Base-by-base conservation (phyloP, 306 rosid genomes). In the Casuarina equisetifolia region DNA sequence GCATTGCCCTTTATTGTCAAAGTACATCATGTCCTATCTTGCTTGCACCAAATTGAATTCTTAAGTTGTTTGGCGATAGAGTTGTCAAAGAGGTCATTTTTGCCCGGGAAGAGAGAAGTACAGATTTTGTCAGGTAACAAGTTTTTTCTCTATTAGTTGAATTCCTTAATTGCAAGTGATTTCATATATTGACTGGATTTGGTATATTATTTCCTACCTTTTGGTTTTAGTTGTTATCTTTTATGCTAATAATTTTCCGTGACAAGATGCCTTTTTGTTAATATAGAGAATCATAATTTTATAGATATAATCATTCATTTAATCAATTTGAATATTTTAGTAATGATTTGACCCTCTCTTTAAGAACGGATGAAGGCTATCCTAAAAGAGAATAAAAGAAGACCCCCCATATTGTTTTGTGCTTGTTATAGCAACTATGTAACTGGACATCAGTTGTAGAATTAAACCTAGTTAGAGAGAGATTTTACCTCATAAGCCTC, bases 81-180 rank as follows among this genome's bases (percentile, higher is more conserved):
- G 93, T 89, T 32, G 79, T 88, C 48, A 86, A 79, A n/a, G 88
- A 89, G 74, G 69, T 86, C 79, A 87, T 92, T 80, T 85, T 59
- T 79, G 87, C 74, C 94, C 90, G 5, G 94, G 96, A 83, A 76
- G 71, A 59, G 89, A 85, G 85, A 87, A 89, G 85, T 87, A 87
- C 70, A 86, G 89, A 69, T 86, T 71, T 77, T 90, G 93, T 76
- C 90, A 92, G 97, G 97, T 90, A 81, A 78, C n/a, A n/a, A n/a
- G 46, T 59, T 38, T 78, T 50, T 74, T 57, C 3, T 36, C 51
- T 35, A 57, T 57, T 57, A 15, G 11, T 4, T 61, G 40, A 61
- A 61, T 61, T 40, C n/a, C 10, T 51, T 6, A 51, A n/a, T 51
- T 13, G n/a, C 55, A 51, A 11, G 15, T 2, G 9, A 51, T 51